Evolutionary conservation across 139 green algal genomes (phyloP).

Genomic region (Chlorella sorokiniana): DNA sequence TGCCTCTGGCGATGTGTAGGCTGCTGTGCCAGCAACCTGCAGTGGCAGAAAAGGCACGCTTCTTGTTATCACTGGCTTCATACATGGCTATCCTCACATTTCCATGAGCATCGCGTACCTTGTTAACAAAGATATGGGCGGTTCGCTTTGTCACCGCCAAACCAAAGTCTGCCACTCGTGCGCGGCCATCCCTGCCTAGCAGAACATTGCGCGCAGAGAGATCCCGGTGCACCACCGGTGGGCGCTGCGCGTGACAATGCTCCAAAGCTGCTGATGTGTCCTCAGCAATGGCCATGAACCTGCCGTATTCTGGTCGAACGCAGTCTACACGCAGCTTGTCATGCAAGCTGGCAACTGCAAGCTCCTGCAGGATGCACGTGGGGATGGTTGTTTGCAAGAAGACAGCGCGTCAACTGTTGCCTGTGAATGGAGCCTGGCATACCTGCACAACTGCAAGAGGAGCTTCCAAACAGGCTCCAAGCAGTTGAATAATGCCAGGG

Average conservation of each 20-base stretch:
- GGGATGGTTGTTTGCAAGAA: background rate
- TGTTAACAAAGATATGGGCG: conserved; percentile 25
- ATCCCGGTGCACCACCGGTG: conserved; percentile 41
- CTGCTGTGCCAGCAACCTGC: conserved; percentile 31
- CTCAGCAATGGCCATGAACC: conserved; percentile 33
- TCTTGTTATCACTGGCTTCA: too few relatives aligned
- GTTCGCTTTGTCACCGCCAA: conserved; percentile 24
- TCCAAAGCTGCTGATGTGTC: conserved; percentile 30
- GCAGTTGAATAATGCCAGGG: conserved; percentile 16
- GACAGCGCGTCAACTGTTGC: background rate
- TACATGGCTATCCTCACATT: too few relatives aligned
- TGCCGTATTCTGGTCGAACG: conserved; percentile 29
- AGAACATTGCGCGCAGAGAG: conserved; percentile 22
- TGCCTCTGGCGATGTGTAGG: conserved; percentile 39
- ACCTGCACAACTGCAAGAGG: conserved; percentile 34
- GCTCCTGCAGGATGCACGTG: conserved; percentile 5
- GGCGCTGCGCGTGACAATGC: conserved; percentile 35
- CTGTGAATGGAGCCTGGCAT: background rate
- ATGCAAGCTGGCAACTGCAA: conserved; percentile 1
- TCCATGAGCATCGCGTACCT: too few relatives aligned
- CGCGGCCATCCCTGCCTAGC: conserved; percentile 5
- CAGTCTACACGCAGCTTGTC: conserved; percentile 1
- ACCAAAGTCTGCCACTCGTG: conserved; percentile 44
- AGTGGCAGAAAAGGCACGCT: too few relatives aligned
- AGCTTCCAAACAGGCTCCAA: conserved; percentile 33